A percentile compares a stretch with the other conserved stretches of the same genome.
Evolutionary conservation across 2,329 filamentous ascomycete genomes (phyloP).

Genomic region (Colletotrichum tabaci): DNA sequence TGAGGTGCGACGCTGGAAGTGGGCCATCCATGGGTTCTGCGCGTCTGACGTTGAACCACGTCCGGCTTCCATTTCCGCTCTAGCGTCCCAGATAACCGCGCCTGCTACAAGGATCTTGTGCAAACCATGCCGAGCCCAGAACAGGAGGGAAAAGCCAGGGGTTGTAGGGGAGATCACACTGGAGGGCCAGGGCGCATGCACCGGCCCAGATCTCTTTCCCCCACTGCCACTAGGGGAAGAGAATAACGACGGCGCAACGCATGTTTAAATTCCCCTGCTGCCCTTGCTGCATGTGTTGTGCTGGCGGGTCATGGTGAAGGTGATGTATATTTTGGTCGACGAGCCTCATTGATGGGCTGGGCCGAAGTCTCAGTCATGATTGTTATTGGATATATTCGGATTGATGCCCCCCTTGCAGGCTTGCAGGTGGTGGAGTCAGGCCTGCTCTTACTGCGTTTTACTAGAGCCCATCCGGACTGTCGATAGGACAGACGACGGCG

Average conservation of each 20-base stretch:
- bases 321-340: not conserved
- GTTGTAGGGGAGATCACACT: not conserved
- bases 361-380: not conserved
- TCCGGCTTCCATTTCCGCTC: slow-evolving; percentile 32
- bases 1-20: slow-evolving; percentile 21
- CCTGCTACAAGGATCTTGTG: slow-evolving; percentile 33
- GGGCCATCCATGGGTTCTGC: slow-evolving; percentile 8
- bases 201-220: slow-evolving; percentile 10
- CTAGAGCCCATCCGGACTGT: too few relatives aligned
- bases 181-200: slow-evolving; percentile 10
- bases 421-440: not conserved
- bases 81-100: slow-evolving; percentile 41
- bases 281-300: not conserved
- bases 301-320: not conserved
- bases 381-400: not conserved
- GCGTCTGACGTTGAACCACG: slow-evolving; percentile 40
- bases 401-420: not conserved
- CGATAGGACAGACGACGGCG: not conserved
- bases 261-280: slow-evolving; percentile 4
- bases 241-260: slow-evolving; percentile 1
- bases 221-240: not conserved
- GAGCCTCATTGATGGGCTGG: not conserved
- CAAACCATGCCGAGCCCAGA: slow-evolving; percentile 30
- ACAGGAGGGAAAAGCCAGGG: slow-evolving; percentile 5
- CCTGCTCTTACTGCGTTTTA: not conserved